A percentile compares a stretch with the other conserved stretches of the same genome.
phyloP scores from a whole-genome alignment of 352 stramenopile species.

The Thalassiosira livingstoniorum region DNA sequence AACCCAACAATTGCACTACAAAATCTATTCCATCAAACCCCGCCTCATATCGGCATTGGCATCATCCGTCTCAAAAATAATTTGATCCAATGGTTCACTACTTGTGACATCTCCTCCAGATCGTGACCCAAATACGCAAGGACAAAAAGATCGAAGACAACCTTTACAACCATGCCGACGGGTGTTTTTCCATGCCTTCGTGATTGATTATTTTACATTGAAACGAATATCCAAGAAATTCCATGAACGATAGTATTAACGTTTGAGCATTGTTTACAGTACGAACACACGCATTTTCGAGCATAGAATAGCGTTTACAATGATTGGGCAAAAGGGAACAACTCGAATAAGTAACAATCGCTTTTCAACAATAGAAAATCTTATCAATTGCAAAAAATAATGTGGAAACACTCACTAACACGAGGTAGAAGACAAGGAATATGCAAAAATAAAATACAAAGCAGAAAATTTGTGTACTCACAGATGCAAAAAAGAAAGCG shows the following conservation, averaged over 20 bases:
- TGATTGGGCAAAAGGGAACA: neutral
- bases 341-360: neutral
- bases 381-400: slow-evolving; percentile 1
- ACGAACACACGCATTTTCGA: neutral
- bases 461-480: slow-evolving; percentile 7
- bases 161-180: slow-evolving; percentile 38
- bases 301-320: neutral
- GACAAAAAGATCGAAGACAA: slow-evolving; percentile 43
- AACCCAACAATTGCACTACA: too few relatives aligned
- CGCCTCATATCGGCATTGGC: slow-evolving; percentile 10
- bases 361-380: neutral
- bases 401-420: neutral
- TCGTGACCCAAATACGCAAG: slow-evolving; percentile 31
- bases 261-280: neutral
- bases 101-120: slow-evolving; percentile 4
- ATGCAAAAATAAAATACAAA: neutral
- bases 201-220: neutral
- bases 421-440: neutral
- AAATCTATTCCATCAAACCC: slow-evolving; percentile 13
- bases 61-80: slow-evolving; percentile 50
- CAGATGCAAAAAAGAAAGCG: slow-evolving; percentile 40
- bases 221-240: neutral
- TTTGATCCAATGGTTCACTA: slow-evolving; percentile 44
- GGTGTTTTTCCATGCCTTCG: slow-evolving; percentile 43
- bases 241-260: neutral